Percentiles rank a stretch among this genome's conserved stretches.
These are phyloP conservation scores for Cystoisospora suis DNA, from an alignment of 169 alveolate species.

Conservation along the genomic window DNA sequence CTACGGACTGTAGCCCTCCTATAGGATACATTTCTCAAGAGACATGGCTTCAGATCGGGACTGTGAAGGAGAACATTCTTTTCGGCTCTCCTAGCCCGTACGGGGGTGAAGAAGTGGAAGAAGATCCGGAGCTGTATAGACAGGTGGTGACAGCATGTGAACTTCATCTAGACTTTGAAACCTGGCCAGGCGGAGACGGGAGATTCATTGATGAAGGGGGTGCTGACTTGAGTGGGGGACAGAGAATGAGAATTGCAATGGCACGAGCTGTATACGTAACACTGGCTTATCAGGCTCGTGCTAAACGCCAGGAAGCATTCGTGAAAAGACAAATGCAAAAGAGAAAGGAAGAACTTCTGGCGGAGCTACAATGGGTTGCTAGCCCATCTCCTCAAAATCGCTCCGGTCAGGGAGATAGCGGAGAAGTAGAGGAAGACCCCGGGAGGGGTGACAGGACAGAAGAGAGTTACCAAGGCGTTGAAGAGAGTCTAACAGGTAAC, in stretches of 20 bases:
- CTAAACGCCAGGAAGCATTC: background rate
- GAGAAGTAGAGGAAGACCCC: background rate
- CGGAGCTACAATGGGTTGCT: background rate
- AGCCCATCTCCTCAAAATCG: background rate
- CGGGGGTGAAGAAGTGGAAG: conserved; percentile 23
- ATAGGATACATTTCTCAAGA: conserved; percentile 80
- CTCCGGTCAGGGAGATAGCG: background rate
- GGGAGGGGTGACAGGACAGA: background rate
- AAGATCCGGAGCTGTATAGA: conserved; percentile 72
- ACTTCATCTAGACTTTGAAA: conserved; percentile 72
- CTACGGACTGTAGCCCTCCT: conserved; percentile 55
- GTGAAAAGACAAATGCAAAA: background rate
- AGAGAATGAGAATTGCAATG: conserved; percentile 83
- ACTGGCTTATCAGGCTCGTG: conserved; percentile 9
- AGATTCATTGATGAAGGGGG: conserved; percentile 87
- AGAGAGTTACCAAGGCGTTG: background rate
- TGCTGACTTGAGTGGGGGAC: conserved; percentile 86
- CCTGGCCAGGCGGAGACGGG: conserved; percentile 76
- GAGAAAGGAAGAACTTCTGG: background rate
- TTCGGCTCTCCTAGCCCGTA: conserved; percentile 78
- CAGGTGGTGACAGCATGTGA: conserved; percentile 74
- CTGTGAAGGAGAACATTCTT: conserved; percentile 79
- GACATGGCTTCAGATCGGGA: conserved; percentile 84
- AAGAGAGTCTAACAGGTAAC: background rate
- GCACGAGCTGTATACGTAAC: conserved; percentile 85